These are phyloP conservation scores for Amoebophrya sp. DNA, from an alignment of 169 alveolate genomes.

Conservation along the genomic window DNA sequence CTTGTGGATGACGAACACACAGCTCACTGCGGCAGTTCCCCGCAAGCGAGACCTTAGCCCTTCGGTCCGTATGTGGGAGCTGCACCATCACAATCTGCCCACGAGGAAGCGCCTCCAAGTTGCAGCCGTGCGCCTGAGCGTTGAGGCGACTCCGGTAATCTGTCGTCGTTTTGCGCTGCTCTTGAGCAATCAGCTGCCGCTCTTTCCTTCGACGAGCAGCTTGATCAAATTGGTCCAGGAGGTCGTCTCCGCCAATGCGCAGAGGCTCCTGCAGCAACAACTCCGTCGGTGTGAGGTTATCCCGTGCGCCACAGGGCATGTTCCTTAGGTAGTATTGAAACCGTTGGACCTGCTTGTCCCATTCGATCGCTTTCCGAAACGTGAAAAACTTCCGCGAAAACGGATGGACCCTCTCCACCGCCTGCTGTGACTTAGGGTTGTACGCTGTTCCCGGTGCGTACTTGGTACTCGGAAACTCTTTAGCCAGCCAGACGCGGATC, in stretches of 20 bases:
- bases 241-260: not conserved
- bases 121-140: not conserved
- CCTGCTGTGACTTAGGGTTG: conserved; percentile 24
- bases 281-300: not conserved
- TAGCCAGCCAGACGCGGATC: not conserved
- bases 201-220: not conserved
- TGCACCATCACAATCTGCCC: not conserved
- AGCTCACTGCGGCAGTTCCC: not conserved
- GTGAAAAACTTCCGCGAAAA: not conserved
- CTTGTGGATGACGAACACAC: not conserved
- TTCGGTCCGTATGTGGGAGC: not conserved
- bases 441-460: not conserved
- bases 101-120: not conserved
- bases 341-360: not conserved
- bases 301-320: not conserved
- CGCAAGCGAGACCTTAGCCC: not conserved
- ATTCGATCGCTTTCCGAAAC: not conserved
- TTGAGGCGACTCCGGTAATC: not conserved
- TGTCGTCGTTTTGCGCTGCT: not conserved
- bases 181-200: not conserved
- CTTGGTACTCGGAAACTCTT: not conserved
- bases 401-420: not conserved
- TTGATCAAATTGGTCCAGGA: not conserved
- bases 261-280: not conserved
- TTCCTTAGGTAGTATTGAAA: not conserved